Percentiles rank a stretch among this genome's conserved stretches.
phyloP scores from a whole-genome alignment of 306 rosid genomes.

The Vicia faba region DNA sequence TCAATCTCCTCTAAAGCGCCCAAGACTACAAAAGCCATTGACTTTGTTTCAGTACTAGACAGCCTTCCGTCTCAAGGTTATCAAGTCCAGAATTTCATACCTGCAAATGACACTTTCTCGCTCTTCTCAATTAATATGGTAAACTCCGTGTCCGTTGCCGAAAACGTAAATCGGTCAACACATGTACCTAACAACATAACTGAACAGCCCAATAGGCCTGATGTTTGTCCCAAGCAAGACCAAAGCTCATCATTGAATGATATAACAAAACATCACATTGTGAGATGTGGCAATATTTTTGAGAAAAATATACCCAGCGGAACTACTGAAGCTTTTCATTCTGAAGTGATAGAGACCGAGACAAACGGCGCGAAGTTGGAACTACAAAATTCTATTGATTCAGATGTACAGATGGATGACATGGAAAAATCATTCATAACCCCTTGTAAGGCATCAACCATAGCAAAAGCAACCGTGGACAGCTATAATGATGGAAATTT shows the following conservation, averaged over 20 bases:
- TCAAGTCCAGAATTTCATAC: slow-evolving; percentile 57
- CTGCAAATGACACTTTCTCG: slow-evolving; percentile 43
- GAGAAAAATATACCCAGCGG: slow-evolving; percentile 26
- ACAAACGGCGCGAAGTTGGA: slow-evolving; percentile 31
- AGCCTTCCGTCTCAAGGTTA: slow-evolving; percentile 68
- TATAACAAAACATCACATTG: slow-evolving; percentile 16
- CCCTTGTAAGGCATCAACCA: slow-evolving; percentile 45
- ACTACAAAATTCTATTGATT: slow-evolving; percentile 20
- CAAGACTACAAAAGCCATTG: slow-evolving; percentile 62
- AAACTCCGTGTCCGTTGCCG: slow-evolving; percentile 26
- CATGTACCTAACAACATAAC: slow-evolving; percentile 33
- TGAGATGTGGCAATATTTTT: slow-evolving; percentile 28
- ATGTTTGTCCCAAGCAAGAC: slow-evolving; percentile 36
- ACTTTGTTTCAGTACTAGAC: slow-evolving; percentile 55
- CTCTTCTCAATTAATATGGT: slow-evolving; percentile 31
- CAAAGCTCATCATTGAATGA: slow-evolving; percentile 38
- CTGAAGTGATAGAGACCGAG: slow-evolving; percentile 22
- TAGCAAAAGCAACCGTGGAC: slow-evolving; percentile 37
- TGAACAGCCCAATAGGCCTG: slow-evolving; percentile 38
- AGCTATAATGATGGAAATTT: slow-evolving; percentile 35
- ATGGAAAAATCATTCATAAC: slow-evolving; percentile 56
- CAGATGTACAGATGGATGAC: slow-evolving; percentile 65
- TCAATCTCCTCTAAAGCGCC: slow-evolving; percentile 51
- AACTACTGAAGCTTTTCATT: slow-evolving; percentile 28
- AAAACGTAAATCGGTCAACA: slow-evolving; percentile 38